Conservation (phyloP, 1,139 yeast species). For the Suhomyces bolitotheri region DNA sequence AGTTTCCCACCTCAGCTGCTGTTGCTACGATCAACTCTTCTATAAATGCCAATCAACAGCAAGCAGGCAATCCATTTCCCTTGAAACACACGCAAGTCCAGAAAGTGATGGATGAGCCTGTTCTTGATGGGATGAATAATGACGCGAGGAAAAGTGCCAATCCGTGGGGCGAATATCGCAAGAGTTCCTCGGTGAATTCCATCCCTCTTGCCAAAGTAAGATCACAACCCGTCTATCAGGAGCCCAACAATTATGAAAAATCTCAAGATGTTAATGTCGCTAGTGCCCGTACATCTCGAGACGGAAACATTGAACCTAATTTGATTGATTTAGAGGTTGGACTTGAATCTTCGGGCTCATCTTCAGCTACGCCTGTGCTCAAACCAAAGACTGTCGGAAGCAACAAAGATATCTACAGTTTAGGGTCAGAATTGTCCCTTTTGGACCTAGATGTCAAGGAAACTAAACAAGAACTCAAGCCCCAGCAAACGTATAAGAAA, state of each 20-base stretch:
- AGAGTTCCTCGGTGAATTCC: slow-evolving; percentile 3
- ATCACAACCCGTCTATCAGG: slow-evolving; percentile 2
- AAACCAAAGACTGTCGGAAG: slow-evolving; percentile 15
- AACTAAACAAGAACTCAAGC: slow-evolving; percentile 11
- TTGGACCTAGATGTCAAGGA: slow-evolving; percentile 35
- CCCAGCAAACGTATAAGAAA: slow-evolving; percentile 36
- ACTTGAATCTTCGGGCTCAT: slow-evolving; percentile 33
- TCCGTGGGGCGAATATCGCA: slow-evolving; percentile 24
- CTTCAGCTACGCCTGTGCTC: slow-evolving; percentile 26
- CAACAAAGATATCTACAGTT: slow-evolving; percentile 14
- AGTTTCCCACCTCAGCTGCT: neutral
- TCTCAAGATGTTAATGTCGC: slow-evolving; percentile 1
- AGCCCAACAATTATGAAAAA: neutral
- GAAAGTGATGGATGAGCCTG: slow-evolving; percentile 1
- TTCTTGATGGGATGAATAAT: neutral
- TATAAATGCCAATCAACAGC: neutral
- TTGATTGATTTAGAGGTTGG: slow-evolving; percentile 46
- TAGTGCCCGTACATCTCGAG: slow-evolving; percentile 2
- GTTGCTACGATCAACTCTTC: slow-evolving; percentile 3
- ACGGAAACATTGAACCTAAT: slow-evolving; percentile 18
- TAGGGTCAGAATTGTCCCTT: slow-evolving; percentile 29
- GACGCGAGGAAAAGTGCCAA: slow-evolving; percentile 18
- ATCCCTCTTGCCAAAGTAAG: slow-evolving; percentile 10
- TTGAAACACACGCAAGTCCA: slow-evolving; percentile 7
- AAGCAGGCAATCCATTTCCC: slow-evolving; percentile 8